Conservation (phyloP, 257 asterid genomes). For the Solanum piurae region DNA sequence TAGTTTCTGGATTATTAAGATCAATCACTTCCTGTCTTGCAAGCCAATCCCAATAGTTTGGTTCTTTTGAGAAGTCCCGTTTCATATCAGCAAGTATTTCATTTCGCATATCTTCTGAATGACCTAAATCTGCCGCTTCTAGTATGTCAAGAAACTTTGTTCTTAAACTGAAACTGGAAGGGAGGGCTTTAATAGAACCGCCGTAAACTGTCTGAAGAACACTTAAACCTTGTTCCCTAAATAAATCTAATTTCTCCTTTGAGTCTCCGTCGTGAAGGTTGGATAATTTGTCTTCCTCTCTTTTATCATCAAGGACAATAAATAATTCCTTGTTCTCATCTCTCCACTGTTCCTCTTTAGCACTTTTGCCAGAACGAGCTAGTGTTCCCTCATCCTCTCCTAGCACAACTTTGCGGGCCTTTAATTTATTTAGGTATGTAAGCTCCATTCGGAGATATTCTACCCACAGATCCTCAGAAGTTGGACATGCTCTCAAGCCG, state of each 20-base stretch:
- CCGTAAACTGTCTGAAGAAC: constrained; percentile 52
- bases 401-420: constrained; percentile 69
- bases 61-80: constrained; percentile 50
- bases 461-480: constrained; percentile 85
- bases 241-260: constrained; percentile 37
- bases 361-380: constrained; percentile 17
- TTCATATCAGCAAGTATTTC: constrained; percentile 57
- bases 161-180: constrained; percentile 60
- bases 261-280: constrained; percentile 35
- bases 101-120: constrained; percentile 48
- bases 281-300: constrained; percentile 24
- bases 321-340: constrained; percentile 63
- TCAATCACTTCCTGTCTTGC: constrained; percentile 48
- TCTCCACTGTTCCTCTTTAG: constrained; percentile 57
- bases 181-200: constrained; percentile 64
- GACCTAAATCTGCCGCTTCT: constrained; percentile 42
- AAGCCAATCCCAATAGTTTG: constrained; percentile 88
- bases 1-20: background rate
- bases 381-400: constrained; percentile 53
- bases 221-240: constrained; percentile 51
- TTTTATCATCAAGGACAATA: constrained; percentile 48
- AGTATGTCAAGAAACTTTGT: constrained; percentile 64
- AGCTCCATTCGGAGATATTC: constrained; percentile 97
- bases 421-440: constrained; percentile 77
- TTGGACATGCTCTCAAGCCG: constrained; percentile 88